Percentiles rank a stretch among this genome's conserved stretches.
Conservation (phyloP, 108 stramenopile genomes). For the Pseudonitzschia delicatissima region DNA sequence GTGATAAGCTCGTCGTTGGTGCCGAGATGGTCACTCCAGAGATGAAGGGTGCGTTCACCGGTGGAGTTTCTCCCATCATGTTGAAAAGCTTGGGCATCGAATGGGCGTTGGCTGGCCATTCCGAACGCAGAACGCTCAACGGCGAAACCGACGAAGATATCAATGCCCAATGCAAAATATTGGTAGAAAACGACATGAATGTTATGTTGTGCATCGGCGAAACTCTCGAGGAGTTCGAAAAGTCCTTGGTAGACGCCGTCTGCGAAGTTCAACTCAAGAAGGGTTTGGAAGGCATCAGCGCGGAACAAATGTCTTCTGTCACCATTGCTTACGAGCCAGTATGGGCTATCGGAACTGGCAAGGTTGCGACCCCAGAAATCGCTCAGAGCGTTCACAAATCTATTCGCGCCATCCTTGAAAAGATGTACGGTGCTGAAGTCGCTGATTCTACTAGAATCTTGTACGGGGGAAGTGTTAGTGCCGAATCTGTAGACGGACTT, state of each 20-base stretch:
- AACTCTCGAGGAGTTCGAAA: conserved; percentile 89
- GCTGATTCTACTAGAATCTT: conserved; percentile 85
- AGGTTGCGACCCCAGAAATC: conserved; percentile 77
- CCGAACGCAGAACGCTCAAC: conserved; percentile 93
- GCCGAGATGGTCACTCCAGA: conserved; percentile 74
- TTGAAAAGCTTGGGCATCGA: conserved; percentile 80
- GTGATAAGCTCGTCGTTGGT: conserved; percentile 59
- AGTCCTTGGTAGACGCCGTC: conserved; percentile 86
- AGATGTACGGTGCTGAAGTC: conserved; percentile 78
- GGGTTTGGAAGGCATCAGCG: conserved; percentile 74
- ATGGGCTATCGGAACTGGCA: conserved; percentile 97
- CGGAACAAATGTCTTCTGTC: conserved; percentile 82
- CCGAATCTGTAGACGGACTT: conserved; percentile 91
- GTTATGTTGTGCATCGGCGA: conserved; percentile 98
- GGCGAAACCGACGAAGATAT: conserved; percentile 93
- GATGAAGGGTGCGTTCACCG: conserved; percentile 95
- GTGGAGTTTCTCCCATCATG: conserved; percentile 89
- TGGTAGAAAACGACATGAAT: conserved; percentile 87
- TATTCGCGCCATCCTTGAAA: conserved; percentile 74
- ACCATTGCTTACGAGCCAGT: conserved; percentile 97
- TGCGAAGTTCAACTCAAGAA: conserved; percentile 90
- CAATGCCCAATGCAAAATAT: conserved; percentile 85
- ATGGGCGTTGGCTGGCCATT: conserved; percentile 96
- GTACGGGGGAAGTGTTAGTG: conserved; percentile 94
- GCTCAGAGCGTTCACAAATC: conserved; percentile 84